Base-by-base conservation (phyloP, 495 filamentous ascomycete genomes). In the Hypoxylon subgilvum region DNA sequence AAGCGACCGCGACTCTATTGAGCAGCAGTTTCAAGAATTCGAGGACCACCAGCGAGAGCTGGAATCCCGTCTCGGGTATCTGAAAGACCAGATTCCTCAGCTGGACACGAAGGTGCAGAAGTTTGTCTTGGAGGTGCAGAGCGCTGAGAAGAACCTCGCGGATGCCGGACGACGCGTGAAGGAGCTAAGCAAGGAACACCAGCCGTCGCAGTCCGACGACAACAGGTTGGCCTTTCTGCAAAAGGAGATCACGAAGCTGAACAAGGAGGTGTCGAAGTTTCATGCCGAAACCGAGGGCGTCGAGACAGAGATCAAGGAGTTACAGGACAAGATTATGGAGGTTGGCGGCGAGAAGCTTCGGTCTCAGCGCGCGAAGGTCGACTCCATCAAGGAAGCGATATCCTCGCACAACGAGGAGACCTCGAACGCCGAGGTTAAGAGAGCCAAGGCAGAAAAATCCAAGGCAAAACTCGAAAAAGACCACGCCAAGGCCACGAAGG, bases 251-350 rank as follows among this genome's bases (percentile, higher is more conserved):
- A 73, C 80, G 6, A 83, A 84, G 40, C 73, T 96, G 32, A 83
- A 91, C 59, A 80, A 85, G 39, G 90, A 97, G 61, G 82, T 96
- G 16, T 84, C 88, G 28, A 89, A 88, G 58, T 80, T 97, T 7
- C 88, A 87, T 47, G 75, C 80, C 16, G 90, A 97, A 70, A 96
- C 89, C 31, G 79, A 87, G 12, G 90, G 85, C 21, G 86, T 96
- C 16, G 95, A 98, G 63, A 85, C 87, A 31, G 94, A 96, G 70
- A 96, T 98, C 61, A 90, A 94, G 72, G 78, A 76, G 1, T 79
- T 98, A 14, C 92, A 97, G 70, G 87, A 90, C 77, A 95, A 94
- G 78, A 97, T 98, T 65, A 97, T 97, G 93, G 88, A 96, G 73
- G 86, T 95, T 48, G 94, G 94, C 55, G 94, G 94, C 74, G 92